A percentile compares a stretch with the other conserved stretches of the same genome.
Conservation (phyloP, 345 rosid species). For the Syzygium aromaticum region DNA sequence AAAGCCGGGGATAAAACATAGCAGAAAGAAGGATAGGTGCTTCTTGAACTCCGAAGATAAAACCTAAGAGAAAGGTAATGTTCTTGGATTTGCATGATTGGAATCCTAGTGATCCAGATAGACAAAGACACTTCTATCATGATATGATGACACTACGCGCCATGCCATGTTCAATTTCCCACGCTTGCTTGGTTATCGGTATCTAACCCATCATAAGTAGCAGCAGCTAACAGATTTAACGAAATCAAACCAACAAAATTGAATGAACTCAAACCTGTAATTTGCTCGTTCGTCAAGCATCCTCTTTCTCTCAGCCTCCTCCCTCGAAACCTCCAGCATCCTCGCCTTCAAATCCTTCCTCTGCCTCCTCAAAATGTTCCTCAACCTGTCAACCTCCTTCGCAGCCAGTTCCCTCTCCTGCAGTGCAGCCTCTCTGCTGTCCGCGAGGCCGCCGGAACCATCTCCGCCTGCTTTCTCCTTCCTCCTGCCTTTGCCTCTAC, state of each 20-base stretch:
- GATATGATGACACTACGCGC: background rate
- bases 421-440: slow-evolving; percentile 44
- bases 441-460: slow-evolving; percentile 16
- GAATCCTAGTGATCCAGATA: background rate
- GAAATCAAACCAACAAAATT: background rate
- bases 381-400: slow-evolving; percentile 75
- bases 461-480: slow-evolving; percentile 37
- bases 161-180: background rate
- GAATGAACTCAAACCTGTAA: slow-evolving; percentile 42
- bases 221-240: background rate
- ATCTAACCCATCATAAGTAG: background rate
- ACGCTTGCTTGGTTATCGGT: background rate
- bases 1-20: background rate
- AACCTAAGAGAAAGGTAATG: background rate
- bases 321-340: slow-evolving; percentile 88
- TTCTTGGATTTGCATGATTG: background rate
- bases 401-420: slow-evolving; percentile 65
- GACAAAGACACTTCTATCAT: background rate
- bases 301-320: slow-evolving; percentile 88
- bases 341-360: slow-evolving; percentile 78
- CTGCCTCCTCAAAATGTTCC: slow-evolving; percentile 67
- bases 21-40: background rate
- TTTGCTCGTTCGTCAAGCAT: slow-evolving; percentile 86
- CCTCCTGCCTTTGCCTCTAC: slow-evolving; percentile 39
- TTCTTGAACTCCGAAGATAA: background rate